Conservation (phyloP, 1,139 yeast species). For the Taphrina flavorubra region DNA sequence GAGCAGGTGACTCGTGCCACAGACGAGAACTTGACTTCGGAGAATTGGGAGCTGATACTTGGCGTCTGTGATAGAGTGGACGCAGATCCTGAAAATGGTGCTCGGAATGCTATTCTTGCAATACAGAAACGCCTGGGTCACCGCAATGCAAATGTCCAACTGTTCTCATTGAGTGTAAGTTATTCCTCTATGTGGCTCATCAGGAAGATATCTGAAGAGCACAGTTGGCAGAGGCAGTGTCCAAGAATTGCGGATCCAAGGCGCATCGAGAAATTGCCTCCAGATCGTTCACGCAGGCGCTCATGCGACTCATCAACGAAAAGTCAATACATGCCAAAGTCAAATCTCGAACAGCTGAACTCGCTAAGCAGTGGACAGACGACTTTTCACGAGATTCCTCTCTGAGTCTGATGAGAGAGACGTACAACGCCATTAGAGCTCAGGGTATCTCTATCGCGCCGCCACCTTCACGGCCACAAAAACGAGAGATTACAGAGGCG, state of each 20-base stretch:
- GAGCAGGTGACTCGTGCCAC: constrained; percentile 68
- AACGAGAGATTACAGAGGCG: constrained; percentile 58
- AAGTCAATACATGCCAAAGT: constrained; percentile 68
- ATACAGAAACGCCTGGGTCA: constrained; percentile 62
- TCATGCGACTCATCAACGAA: constrained; percentile 65
- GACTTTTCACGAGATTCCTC: constrained; percentile 74
- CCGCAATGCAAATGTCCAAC: constrained; percentile 77
- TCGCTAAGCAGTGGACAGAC: constrained; percentile 66
- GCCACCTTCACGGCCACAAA: constrained; percentile 67
- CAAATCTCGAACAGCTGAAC: constrained; percentile 68
- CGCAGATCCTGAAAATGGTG: constrained; percentile 68
- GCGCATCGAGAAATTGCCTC: constrained; percentile 83
- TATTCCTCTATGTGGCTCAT: constrained; percentile 10
- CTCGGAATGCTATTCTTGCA: constrained; percentile 60
- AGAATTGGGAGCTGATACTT: constrained; percentile 82
- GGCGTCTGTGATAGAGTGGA: constrained; percentile 84
- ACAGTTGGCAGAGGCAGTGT: constrained; percentile 68
- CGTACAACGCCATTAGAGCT: constrained; percentile 53
- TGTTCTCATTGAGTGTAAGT: constrained; percentile 65
- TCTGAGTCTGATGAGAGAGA: constrained; percentile 69
- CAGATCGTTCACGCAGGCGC: constrained; percentile 64
- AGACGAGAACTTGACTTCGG: constrained; percentile 76
- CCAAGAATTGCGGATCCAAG: constrained; percentile 92
- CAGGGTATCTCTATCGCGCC: constrained; percentile 49
- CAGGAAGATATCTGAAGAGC: not conserved